Evolutionary conservation across 805 yeast genomes (phyloP), one percentile per base, ranked within the genome.

Genomic region (Saturnispora halmiae): DNA sequence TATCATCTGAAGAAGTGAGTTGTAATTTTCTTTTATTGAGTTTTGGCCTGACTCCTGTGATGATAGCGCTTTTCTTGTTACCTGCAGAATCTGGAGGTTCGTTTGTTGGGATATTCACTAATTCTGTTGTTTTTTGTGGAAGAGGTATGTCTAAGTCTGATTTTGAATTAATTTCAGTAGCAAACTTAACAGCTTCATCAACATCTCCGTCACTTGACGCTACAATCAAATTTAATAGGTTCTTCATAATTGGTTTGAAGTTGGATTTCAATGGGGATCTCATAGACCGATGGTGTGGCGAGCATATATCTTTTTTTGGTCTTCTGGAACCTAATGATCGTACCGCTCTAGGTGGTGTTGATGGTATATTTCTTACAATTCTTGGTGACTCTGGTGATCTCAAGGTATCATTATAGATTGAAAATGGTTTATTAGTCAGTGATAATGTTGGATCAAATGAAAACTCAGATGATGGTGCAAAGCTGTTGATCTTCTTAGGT

Each of bases 161-260:
- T 28, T 72, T 66, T 0, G 83, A 69, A 53, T 79, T 79, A 42
- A 79, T 64, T 53, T 78, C 83, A 1, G 85, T 79, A 2, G 82
- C 86, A 56, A 73, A 78, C 48, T 69, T 72, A 3, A 84, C 78
- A 8, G 84, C 83, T 51, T 79, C 84, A 47, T 68, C 70, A 13
- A 75, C 51, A 42, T 63, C 63, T 0, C 83, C 82, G 29, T 78
- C 75, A 52, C 76, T 71, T 5, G 82, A 69, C 47, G 77, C 79
- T 24, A 79, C 82, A 34, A 77, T 59, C 49, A 69, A 66, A 35
- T 75, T 75, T 25, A 65, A 42, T n/a, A 56, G 41, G 40, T 56
- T 54, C 35, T 48, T 52, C 18, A 62, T 48, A 9, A 51, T 46
- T 18, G 48, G 46, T 40, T 53, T 60, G 18, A 62, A 48, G 11